Conservation (phyloP, 306 rosid genomes). For the Cicer yamashitae region DNA sequence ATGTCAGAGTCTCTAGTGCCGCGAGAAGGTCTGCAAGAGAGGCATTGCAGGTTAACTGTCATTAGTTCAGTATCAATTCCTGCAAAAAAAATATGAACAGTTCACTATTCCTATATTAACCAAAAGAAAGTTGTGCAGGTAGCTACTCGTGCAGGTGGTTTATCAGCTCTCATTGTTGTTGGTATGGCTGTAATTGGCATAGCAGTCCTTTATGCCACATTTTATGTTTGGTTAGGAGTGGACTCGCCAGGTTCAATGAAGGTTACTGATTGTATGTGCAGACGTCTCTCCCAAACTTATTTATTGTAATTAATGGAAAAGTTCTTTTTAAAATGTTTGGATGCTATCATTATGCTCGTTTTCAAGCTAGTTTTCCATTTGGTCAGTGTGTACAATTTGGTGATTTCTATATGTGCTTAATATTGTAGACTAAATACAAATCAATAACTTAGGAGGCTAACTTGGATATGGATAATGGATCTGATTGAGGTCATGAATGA, state of each 20-base stretch:
- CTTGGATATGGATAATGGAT: constrained; percentile 37
- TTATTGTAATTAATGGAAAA: constrained; percentile 28
- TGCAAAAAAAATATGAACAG: constrained; percentile 22
- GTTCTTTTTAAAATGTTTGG: constrained; percentile 18
- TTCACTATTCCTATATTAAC: constrained; percentile 48
- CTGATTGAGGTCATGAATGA: constrained; percentile 23
- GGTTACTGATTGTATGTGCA: constrained; percentile 92
- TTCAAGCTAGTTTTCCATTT: constrained; percentile 34
- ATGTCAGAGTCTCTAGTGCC: constrained; percentile 98
- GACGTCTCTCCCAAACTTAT: constrained; percentile 49
- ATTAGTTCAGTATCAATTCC: constrained; percentile 42
- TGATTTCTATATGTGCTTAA: constrained; percentile 20
- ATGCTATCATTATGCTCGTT: constrained; percentile 38
- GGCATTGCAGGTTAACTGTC: constrained; percentile 86
- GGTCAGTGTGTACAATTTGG: constrained; percentile 37
- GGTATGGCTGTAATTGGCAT: constrained; percentile 99
- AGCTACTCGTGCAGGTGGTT: constrained; percentile 99
- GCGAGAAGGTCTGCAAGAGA: constrained; percentile 98
- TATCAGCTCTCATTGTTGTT: constrained; percentile 91
- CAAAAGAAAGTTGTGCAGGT: constrained; percentile 66
- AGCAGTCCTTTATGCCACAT: constrained; percentile 88
- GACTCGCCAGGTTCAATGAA: constrained; percentile 88
- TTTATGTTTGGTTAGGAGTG: constrained; percentile 95
- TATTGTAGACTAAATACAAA: constrained; percentile 16
- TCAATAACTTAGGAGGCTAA: not conserved